phyloP scores from a whole-genome alignment of 2,329 filamentous ascomycete genomes.

The Colletotrichum liriopes region DNA sequence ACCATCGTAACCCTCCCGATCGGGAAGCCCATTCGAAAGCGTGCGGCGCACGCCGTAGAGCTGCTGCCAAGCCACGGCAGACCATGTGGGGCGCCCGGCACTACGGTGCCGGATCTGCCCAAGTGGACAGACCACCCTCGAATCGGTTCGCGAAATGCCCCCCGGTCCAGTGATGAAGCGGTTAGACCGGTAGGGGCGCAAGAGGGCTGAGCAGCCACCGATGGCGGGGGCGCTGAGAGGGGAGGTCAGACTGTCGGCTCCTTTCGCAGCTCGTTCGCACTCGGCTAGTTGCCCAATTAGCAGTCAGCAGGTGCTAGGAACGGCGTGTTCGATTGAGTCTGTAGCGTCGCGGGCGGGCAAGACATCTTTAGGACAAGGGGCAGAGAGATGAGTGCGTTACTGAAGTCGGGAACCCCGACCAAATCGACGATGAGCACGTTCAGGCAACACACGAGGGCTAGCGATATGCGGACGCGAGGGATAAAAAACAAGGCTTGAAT shows the following conservation, averaged over 20 bases:
- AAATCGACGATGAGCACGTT: neutral
- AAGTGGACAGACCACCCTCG: slow-evolving; percentile 7
- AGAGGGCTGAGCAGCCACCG: slow-evolving; percentile 20
- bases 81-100: slow-evolving; percentile 36
- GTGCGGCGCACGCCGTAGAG: slow-evolving; percentile 8
- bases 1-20: slow-evolving; percentile 13
- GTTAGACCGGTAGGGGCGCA: neutral
- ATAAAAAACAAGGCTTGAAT: neutral
- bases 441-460: slow-evolving; percentile 1
- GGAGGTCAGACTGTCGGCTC: slow-evolving; percentile 14
- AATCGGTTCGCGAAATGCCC: neutral
- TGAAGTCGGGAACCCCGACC: neutral
- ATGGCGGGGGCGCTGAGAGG: neutral
- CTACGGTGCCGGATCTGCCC: slow-evolving; percentile 31
- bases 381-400: neutral
- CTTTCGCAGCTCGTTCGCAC: slow-evolving; percentile 19
- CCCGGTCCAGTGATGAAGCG: slow-evolving; percentile 12
- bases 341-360: neutral
- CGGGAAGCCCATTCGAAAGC: slow-evolving; percentile 38
- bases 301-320: neutral
- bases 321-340: neutral
- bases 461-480: neutral
- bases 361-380: neutral
- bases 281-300: slow-evolving; percentile 32
- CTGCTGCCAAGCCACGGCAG: slow-evolving; percentile 37